Percentiles rank a stretch among this genome's conserved stretches.
Evolutionary conservation across 2,329 filamentous ascomycete species (phyloP).

Genomic region (Cytospora piceicola): DNA sequence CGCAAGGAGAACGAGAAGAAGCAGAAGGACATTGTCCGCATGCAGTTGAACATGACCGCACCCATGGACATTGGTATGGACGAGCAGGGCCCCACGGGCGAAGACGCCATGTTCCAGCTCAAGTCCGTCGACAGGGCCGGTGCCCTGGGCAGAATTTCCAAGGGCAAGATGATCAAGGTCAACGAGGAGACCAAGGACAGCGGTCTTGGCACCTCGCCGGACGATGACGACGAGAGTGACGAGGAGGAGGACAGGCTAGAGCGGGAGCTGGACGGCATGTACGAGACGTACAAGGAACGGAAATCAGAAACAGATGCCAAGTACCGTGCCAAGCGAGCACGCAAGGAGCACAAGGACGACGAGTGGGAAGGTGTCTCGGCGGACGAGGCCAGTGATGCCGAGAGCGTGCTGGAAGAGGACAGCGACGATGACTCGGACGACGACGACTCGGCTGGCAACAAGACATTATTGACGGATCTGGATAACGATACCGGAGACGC

Average conservation of each 20-base stretch:
- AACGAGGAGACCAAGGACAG: constrained; percentile 64
- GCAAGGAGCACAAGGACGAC: constrained; percentile 79
- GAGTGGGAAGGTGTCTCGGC: constrained; percentile 91
- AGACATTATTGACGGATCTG: constrained; percentile 65
- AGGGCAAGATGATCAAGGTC: constrained; percentile 77
- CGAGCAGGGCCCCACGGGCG: constrained; percentile 75
- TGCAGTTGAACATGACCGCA: constrained; percentile 97
- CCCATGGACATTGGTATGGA: constrained; percentile 96
- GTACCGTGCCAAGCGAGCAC: constrained; percentile 84
- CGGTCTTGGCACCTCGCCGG: constrained; percentile 57
- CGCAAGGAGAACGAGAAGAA: constrained; percentile 91
- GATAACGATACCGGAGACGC: constrained; percentile 54
- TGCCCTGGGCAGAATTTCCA: constrained; percentile 68
- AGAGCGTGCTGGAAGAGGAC: constrained; percentile 61
- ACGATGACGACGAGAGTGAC: constrained; percentile 68
- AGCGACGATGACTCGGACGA: constrained; percentile 67
- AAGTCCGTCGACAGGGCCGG: constrained; percentile 76
- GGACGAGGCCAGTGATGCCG: constrained; percentile 63
- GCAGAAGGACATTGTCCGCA: constrained; percentile 89
- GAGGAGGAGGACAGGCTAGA: constrained; percentile 84
- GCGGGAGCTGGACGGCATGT: constrained; percentile 82
- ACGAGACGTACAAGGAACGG: constrained; percentile 80
- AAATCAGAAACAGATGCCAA: constrained; percentile 83
- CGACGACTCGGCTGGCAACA: constrained; percentile 48
- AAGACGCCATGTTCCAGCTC: constrained; percentile 84